A percentile compares a stretch with the other conserved stretches of the same genome.
phyloP scores from a whole-genome alignment of 768 basidiomycete genomes.

The Xerocomellus dryophilus region DNA sequence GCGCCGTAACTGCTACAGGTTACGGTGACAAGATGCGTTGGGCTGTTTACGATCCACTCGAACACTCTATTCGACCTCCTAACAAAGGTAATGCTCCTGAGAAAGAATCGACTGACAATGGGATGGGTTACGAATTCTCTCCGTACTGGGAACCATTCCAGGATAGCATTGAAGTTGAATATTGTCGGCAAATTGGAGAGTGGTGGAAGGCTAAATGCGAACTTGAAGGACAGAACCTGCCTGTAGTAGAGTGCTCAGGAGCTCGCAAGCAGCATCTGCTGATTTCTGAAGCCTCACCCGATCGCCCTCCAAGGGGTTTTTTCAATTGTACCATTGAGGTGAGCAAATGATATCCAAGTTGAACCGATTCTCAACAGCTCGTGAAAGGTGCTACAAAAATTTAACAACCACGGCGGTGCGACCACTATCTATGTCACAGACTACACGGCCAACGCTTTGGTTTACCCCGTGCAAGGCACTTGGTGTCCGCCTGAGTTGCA shows the following conservation, averaged over 20 bases:
- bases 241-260: conserved; percentile 11
- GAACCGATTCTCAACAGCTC: neutral
- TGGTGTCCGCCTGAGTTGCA: conserved; percentile 50
- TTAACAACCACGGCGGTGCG: conserved; percentile 36
- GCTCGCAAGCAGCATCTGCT: conserved; percentile 41
- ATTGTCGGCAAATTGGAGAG: conserved; percentile 43
- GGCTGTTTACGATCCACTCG: conserved; percentile 49
- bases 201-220: conserved; percentile 47
- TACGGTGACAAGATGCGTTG: conserved; percentile 49
- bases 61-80: conserved; percentile 38
- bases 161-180: conserved; percentile 37
- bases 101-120: conserved; percentile 29
- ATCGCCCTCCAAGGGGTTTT: conserved; percentile 44
- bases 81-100: conserved; percentile 37
- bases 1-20: conserved; percentile 39
- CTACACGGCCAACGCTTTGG: conserved; percentile 47
- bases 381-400: conserved; percentile 48
- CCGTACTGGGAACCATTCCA: conserved; percentile 44
- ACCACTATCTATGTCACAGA: conserved; percentile 63
- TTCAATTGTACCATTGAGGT: conserved; percentile 68
- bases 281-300: conserved; percentile 49
- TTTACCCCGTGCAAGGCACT: conserved; percentile 33
- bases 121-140: conserved; percentile 40
- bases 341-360: conserved; percentile 5
- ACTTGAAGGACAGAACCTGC: conserved; percentile 16